phyloP scores from a whole-genome alignment of 257 asterid genomes.

The Ilex asprella region DNA sequence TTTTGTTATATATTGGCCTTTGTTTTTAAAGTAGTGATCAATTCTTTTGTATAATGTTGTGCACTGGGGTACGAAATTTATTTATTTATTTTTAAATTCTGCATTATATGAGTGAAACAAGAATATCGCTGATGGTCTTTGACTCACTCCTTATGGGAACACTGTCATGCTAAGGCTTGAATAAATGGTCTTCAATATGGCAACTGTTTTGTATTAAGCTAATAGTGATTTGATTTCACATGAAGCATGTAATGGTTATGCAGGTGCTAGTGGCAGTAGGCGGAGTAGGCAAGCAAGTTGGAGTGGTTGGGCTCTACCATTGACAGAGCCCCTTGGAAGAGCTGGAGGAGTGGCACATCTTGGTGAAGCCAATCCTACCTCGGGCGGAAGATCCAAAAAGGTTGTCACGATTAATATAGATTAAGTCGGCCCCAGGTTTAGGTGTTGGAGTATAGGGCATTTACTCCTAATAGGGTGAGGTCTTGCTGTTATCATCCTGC shows the following conservation, averaged over 20 bases:
- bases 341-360: conserved; percentile 4
- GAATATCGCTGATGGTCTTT: no score
- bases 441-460: no score
- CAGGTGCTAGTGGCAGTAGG: conserved; percentile 14
- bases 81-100: no score
- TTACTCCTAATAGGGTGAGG: no score
- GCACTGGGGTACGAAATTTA: no score
- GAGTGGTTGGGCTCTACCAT: conserved; percentile 20
- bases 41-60: no score
- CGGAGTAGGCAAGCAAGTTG: conserved; percentile 10
- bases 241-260: no score
- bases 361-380: conserved; percentile 7
- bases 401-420: conserved; percentile 61
- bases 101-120: no score
- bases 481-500: no score
- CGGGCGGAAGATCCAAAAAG: conserved; percentile 43
- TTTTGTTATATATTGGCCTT: no score
- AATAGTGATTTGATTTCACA: conserved; percentile 23
- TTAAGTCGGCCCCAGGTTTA: conserved; percentile 7
- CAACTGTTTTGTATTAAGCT: background rate
- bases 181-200: background rate
- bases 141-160: no score
- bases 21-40: no score
- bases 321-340: conserved; percentile 14
- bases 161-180: background rate